phyloP scores from a whole-genome alignment of 202 grass and related monocot species.

The Zizania palustris region DNA sequence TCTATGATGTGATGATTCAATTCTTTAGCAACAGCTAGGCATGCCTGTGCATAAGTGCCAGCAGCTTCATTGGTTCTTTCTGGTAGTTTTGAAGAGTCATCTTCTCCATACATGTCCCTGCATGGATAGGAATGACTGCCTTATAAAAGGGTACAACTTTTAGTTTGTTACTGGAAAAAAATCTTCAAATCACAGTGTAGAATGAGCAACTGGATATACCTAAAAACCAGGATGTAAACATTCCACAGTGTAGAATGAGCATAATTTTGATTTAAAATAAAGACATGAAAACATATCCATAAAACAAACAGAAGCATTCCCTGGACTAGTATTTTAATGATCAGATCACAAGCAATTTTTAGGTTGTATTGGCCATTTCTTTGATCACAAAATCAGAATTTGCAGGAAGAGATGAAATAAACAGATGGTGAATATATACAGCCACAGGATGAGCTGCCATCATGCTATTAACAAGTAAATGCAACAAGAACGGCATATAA shows the following conservation, averaged over 20 bases:
- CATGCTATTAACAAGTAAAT: neutral
- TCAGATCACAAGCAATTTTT: neutral
- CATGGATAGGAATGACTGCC: conserved; percentile 17
- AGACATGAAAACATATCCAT: neutral
- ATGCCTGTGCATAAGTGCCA: conserved; percentile 75
- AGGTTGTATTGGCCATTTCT: neutral
- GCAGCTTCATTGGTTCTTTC: conserved; percentile 95
- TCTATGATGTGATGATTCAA: conserved; percentile 68
- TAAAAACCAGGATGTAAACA: neutral
- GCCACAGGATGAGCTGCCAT: neutral
- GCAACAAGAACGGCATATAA: conserved; percentile 10
- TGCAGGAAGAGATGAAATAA: neutral
- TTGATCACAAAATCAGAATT: neutral
- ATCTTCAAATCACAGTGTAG: conserved; percentile 5
- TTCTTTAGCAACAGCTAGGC: conserved; percentile 73
- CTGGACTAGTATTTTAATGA: neutral
- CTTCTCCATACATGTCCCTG: conserved; percentile 60
- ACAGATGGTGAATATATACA: neutral
- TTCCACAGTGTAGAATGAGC: neutral
- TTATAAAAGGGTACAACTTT: conserved; percentile 4
- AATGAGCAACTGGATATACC: neutral
- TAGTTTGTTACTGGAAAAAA: neutral
- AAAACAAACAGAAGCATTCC: conserved; percentile 9
- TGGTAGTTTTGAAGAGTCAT: conserved; percentile 52
- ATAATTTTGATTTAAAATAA: neutral